Evolutionary conservation across 306 rosid species (phyloP).

Genomic region (Begonia loranthoides): DNA sequence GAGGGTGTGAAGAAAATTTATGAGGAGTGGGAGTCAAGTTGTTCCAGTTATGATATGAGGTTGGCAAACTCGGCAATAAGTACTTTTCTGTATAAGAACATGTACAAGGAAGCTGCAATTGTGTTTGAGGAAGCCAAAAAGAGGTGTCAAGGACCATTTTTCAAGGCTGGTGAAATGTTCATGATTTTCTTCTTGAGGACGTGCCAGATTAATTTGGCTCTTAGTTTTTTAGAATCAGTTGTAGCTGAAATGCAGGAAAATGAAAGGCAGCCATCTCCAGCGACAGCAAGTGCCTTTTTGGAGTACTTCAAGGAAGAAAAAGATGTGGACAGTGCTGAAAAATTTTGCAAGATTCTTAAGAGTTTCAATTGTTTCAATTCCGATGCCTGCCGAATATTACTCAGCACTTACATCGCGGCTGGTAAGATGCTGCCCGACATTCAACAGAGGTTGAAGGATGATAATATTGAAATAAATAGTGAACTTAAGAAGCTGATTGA

Average conservation of each 20-base stretch:
- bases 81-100: conserved; percentile 42
- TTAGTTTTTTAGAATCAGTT: conserved; percentile 34
- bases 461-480: conserved; percentile 13
- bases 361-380: conserved; percentile 23
- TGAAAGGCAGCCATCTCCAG: conserved; percentile 33
- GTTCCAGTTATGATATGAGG: conserved; percentile 38
- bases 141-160: conserved; percentile 41
- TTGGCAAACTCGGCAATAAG: conserved; percentile 24
- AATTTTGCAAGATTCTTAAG: conserved; percentile 45
- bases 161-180: conserved; percentile 41
- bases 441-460: conserved; percentile 27
- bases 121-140: conserved; percentile 32
- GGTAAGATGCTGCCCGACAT: conserved; percentile 22
- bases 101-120: conserved; percentile 44
- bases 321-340: conserved; percentile 41
- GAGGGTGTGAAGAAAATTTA: conserved; percentile 42
- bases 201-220: conserved; percentile 32
- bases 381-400: conserved; percentile 26
- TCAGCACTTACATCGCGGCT: conserved; percentile 28
- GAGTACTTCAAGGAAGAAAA: conserved; percentile 50
- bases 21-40: conserved; percentile 62
- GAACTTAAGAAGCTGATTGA: conserved; percentile 27
- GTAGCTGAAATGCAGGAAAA: conserved; percentile 24
- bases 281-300: conserved; percentile 31
- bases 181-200: conserved; percentile 38